Conservation (phyloP, 2,329 filamentous ascomycete genomes). For the Aspergillus latus region DNA sequence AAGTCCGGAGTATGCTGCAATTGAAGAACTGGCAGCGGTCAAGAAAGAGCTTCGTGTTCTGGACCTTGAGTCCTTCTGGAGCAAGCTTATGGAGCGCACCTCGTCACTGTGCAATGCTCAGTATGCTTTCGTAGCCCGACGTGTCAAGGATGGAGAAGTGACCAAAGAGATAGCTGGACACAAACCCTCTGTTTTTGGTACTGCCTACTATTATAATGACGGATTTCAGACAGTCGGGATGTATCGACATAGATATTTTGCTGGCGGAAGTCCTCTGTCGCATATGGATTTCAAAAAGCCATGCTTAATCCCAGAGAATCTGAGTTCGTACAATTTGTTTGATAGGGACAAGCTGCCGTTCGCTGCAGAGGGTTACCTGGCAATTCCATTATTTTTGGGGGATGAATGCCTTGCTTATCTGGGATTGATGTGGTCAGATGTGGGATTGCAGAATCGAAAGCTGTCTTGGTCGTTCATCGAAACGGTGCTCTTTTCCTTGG, state of each 20-base stretch:
- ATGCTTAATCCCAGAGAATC: slow-evolving; percentile 63
- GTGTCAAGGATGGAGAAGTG: slow-evolving; percentile 60
- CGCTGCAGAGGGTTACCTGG: slow-evolving; percentile 65
- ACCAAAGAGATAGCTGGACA: slow-evolving; percentile 62
- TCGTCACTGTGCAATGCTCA: slow-evolving; percentile 64
- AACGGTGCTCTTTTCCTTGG: slow-evolving; percentile 66
- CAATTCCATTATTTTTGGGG: slow-evolving; percentile 63
- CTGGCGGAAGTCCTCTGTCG: slow-evolving; percentile 64
- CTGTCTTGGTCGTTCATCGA: slow-evolving; percentile 68
- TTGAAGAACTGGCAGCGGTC: slow-evolving; percentile 59
- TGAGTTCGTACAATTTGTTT: slow-evolving; percentile 61
- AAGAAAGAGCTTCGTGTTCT: slow-evolving; percentile 57
- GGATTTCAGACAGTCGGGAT: slow-evolving; percentile 54
- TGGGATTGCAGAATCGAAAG: slow-evolving; percentile 56
- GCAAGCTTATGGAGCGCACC: slow-evolving; percentile 62
- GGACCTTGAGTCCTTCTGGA: slow-evolving; percentile 64
- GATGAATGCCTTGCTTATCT: slow-evolving; percentile 69
- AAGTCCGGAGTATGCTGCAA: slow-evolving; percentile 58
- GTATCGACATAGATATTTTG: slow-evolving; percentile 62
- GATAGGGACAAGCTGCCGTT: slow-evolving; percentile 60
- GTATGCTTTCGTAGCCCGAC: slow-evolving; percentile 67
- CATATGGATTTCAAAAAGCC: slow-evolving; percentile 73
- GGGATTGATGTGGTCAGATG: slow-evolving; percentile 68
- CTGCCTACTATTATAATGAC: slow-evolving; percentile 66
- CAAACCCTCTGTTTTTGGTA: slow-evolving; percentile 63